A percentile compares a stretch with the other conserved stretches of the same genome.
Conservation (phyloP, 2,329 filamentous ascomycete species). For the Claviceps sp. region DNA sequence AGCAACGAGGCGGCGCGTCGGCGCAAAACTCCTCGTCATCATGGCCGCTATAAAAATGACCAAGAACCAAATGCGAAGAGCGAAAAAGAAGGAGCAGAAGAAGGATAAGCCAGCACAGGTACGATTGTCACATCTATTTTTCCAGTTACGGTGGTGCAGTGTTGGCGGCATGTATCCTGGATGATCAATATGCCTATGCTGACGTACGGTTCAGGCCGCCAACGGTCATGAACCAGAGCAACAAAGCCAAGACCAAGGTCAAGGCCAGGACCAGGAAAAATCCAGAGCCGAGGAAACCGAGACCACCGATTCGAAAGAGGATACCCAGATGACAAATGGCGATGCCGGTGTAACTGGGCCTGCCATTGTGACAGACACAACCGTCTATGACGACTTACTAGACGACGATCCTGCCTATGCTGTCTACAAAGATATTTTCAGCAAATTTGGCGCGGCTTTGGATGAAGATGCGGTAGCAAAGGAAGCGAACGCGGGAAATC, state of each 20-base stretch:
- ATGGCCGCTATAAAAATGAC: constrained; percentile 63
- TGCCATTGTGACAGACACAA: constrained; percentile 29
- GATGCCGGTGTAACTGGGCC: constrained; percentile 12
- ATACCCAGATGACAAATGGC: background rate
- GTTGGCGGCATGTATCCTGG: background rate
- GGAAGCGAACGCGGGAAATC: constrained; percentile 56
- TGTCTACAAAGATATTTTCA: constrained; percentile 72
- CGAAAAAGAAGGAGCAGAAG: constrained; percentile 90
- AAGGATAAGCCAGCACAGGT: constrained; percentile 47
- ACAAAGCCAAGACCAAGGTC: constrained; percentile 1
- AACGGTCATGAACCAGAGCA: background rate
- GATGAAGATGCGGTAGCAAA: constrained; percentile 51
- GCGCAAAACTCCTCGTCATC: constrained; percentile 18
- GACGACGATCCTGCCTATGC: constrained; percentile 67
- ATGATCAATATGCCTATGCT: background rate
- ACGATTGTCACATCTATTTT: background rate
- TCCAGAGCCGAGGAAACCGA: constrained; percentile 10
- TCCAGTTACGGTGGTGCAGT: background rate
- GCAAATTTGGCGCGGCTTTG: constrained; percentile 57
- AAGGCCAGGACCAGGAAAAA: constrained; percentile 1
- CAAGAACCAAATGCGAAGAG: constrained; percentile 87
- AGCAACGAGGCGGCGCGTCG: constrained; percentile 14
- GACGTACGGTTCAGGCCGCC: constrained; percentile 1
- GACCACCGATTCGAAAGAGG: constrained; percentile 15
- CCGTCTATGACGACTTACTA: constrained; percentile 45